These are phyloP conservation scores for Vigna unguiculata DNA, from an alignment of 306 rosid species.

Conservation along the genomic window DNA sequence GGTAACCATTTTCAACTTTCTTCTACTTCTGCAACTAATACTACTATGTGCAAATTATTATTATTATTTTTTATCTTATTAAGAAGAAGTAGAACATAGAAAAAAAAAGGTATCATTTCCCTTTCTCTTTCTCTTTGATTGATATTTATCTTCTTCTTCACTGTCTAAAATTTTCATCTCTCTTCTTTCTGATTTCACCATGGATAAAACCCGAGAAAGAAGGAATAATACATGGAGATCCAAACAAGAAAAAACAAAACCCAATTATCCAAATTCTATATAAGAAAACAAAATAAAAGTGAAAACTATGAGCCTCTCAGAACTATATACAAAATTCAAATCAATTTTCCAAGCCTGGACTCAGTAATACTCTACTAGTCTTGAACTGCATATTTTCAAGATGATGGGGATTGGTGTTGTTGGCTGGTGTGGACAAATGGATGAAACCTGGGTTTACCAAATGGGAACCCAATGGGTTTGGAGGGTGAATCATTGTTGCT, in stretches of 20 bases:
- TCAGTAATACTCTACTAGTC: background rate
- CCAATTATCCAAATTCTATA: slow-evolving; percentile 42
- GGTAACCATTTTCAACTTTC: background rate
- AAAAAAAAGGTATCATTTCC: slow-evolving; percentile 4
- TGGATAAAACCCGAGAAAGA: slow-evolving; percentile 37
- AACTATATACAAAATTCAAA: slow-evolving; percentile 53
- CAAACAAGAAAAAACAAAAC: slow-evolving; percentile 36
- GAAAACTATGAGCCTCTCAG: slow-evolving; percentile 17
- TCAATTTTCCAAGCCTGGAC: slow-evolving; percentile 33
- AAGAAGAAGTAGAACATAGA: too few relatives aligned
- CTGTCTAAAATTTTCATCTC: slow-evolving; percentile 14
- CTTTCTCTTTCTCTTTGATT: background rate
- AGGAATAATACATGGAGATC: slow-evolving; percentile 31
- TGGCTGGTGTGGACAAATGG: slow-evolving; percentile 55
- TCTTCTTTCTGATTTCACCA: slow-evolving; percentile 31
- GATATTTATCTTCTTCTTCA: slow-evolving; percentile 18
- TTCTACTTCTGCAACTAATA: background rate
- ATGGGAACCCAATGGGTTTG: slow-evolving; percentile 53
- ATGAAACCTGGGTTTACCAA: slow-evolving; percentile 55
- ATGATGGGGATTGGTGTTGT: slow-evolving; percentile 52
- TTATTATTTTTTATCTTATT: too few relatives aligned
- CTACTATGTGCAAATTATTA: too few relatives aligned
- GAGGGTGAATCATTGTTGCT: slow-evolving; percentile 37
- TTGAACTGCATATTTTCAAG: slow-evolving; percentile 45
- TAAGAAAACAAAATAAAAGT: background rate